Base-by-base conservation (phyloP, 2,329 filamentous ascomycete genomes). In the Shiraia sp. region DNA sequence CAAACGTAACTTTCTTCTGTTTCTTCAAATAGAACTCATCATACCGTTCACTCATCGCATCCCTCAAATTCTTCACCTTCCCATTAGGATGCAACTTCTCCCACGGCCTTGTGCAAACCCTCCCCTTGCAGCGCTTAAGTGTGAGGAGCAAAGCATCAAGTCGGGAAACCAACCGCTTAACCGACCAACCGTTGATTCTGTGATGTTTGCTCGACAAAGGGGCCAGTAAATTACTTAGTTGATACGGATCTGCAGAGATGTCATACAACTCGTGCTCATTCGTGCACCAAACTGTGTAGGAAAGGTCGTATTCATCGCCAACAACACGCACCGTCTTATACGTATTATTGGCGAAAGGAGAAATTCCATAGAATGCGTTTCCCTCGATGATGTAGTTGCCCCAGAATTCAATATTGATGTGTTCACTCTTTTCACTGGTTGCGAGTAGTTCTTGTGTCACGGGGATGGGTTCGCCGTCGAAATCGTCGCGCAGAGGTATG, bases 231-330 rank as follows among this genome's bases (percentile, higher is more conserved):
- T 66, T 66, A 14, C 35, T 36, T 4, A 65, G 39, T 38, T 66
- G 61, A 32, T 53, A 47, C 0, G 61, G 59, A 28, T 65, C 61
- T 69, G 46, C 61, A 79, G 80, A 55, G 72, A 85, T 61, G 47
- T 87, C 77, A 57, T 87, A 88, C 4, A 86, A 73, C 61, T 88
- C 83, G 40, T 80, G 79, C 53, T 87, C 83, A 38, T 83, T 82
- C 6, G 71, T 85, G 54, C 86, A 88, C 83, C 84, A 88, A 0
- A 86, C 81, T 0, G 81, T 77, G 53, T 88, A 88, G 46, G 82
- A 80, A 3, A 87, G 59, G 53, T 79, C 80, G 53, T 86, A 87
- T 6, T 70, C 68, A 2, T 75, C 63, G 1, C 76, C 70, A 3
- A 82, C 69, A 2, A 86, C 66, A 10, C 81, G 73, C 14, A 84